phyloP scores from a whole-genome alignment of 345 rosid species.

The Melaleuca alternifolia region DNA sequence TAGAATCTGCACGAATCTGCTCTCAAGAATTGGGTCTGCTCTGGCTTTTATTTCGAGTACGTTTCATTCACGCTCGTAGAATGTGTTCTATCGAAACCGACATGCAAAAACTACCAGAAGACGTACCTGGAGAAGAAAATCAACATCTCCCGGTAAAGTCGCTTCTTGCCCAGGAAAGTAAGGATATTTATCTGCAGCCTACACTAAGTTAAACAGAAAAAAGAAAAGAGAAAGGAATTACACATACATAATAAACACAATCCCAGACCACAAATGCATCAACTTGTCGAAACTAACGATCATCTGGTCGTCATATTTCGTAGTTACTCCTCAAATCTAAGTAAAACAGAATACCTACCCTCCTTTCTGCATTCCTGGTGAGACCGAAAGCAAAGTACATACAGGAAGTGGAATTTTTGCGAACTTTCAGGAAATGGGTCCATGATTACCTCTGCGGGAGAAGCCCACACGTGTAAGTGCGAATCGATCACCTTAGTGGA shows the following conservation, averaged over 20 bases:
- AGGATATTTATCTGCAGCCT: conserved; percentile 69
- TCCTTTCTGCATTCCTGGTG: neutral
- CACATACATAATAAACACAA: neutral
- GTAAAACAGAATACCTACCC: neutral
- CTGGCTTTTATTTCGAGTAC: too few species aligned
- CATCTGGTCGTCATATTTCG: neutral
- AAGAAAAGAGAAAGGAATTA: neutral
- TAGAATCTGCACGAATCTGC: neutral
- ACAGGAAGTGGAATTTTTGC: neutral
- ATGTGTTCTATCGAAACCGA: neutral
- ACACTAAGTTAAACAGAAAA: neutral
- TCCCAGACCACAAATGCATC: neutral
- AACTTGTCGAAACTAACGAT: neutral
- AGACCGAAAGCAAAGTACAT: neutral
- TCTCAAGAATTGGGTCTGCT: neutral
- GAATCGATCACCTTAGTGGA: conserved; percentile 53
- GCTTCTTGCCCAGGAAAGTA: conserved; percentile 96
- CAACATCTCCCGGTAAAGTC: conserved; percentile 58
- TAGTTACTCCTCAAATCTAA: neutral
- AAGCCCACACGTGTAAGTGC: conserved; percentile 92
- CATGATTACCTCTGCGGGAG: conserved; percentile 59
- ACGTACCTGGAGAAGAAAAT: conserved; percentile 79
- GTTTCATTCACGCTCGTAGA: neutral
- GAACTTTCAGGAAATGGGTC: neutral
- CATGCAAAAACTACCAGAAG: neutral